Base-by-base conservation (phyloP, 371 early-diverging fungal species). In the Mucor racemosus region DNA sequence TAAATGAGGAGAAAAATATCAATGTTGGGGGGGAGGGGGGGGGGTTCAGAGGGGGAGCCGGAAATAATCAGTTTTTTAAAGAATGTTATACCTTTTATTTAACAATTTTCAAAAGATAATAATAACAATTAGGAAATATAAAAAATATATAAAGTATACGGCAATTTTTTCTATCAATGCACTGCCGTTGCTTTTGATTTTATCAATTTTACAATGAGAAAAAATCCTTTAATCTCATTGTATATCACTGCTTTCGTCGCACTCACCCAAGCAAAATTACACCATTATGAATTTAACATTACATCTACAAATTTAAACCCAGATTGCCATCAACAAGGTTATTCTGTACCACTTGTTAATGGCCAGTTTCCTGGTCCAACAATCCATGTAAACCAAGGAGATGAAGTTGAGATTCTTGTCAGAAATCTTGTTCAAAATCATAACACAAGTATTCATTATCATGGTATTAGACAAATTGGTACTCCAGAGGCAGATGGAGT, bases 301-400 rank as follows among this genome's bases (percentile, higher is more conserved):
- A 57, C 62, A 36, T 54, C 50, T 2, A 33, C 17, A 0, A 3
- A 21, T 1, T 13, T 76, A 3, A 80, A 80, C 31, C 82, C 82
- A 15, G 82, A 81, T 48, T 81, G 82, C 31, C 39, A 63, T 31
- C 35, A 6, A 1, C 26, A 38, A 17, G 58, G 65, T 0, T 68
- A 57, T 26, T 34, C 21, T 0, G 64, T 63, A 2, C 68, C 78
- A 13, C 40, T 72, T 7, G 65, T 85, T 59, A 87, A 87, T 48
- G 79, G 80, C 11, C 76, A 80, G 60, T 84, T 80, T 41, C 85
- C 82, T 10, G 87, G 79, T 8, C 87, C 87, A 5, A 41, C 75
- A 1, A 72, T 87, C 8, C 53, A 73, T 13, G 81, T 70, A 1
- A 68, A 62, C 17, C 46, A 64, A 60, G 84, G 78, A 1, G 85